Base-by-base conservation (phyloP, 2,329 filamentous ascomycete species). In the Fusarium incarnatum region DNA sequence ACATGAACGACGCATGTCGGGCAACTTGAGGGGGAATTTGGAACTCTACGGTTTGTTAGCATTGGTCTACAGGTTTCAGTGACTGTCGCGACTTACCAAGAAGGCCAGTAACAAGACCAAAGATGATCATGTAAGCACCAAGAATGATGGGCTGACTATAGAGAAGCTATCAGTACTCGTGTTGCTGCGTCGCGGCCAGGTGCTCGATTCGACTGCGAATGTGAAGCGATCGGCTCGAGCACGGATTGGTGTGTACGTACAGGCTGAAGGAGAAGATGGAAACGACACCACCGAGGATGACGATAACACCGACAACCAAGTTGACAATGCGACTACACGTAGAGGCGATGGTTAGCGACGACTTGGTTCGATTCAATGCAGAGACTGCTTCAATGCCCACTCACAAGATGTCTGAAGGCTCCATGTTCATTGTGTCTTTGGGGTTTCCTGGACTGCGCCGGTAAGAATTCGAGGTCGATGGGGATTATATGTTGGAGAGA, bases 1-100 rank as follows among this genome's bases (percentile, higher is more conserved):
- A 98, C 82, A 98, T 91, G 86, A 99, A 99, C 13, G 94, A 97
- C 57, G 94, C 95, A 85, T 98, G 97, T 83, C 94, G 91, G 62
- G 94, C 92, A 57, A 97, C 87, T 80, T 97, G 94, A 64, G 94
- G 93, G 53, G 96, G 95, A 75, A 98, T 95, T 82, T 97, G 92
- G 84, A 98, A 97, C 83, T 99, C 96, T 86, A 76, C 37, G 13
- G 37, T 13, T 37, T 57, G 71, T 80, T 68, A 79, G 76, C 46
- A 25, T 40, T 37, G 32, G 27, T n/a, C 2, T 53, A 42, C 27
- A 30, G 34, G 16, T 2, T 27, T 60, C 45, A 41, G 60, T 25
- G 15, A 45, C 28, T 55, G 46, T 62, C 77, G 37, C n/a, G 44
- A 59, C 57, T 2, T 82, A 87, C 86, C 85, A 74, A 94, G 87